Percentiles rank a stretch among this genome's conserved stretches.
phyloP scores from a whole-genome alignment of 1,284 basidiomycete species.

The Tranzscheliella williamsii region DNA sequence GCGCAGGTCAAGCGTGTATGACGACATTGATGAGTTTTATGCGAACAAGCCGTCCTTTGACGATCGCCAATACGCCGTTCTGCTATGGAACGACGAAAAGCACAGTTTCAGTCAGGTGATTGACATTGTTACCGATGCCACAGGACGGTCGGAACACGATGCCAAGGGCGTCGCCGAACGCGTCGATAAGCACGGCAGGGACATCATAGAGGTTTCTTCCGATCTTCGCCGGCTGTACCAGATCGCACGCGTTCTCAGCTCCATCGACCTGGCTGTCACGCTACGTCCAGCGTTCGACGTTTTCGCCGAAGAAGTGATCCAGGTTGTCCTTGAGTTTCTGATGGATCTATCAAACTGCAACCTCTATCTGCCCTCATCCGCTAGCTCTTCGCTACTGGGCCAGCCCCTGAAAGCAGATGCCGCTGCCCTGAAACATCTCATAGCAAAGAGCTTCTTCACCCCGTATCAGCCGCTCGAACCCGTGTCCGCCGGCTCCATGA shows the following conservation, averaged over 20 bases:
- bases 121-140: conserved; percentile 64
- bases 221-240: conserved; percentile 74
- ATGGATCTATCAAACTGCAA: conserved; percentile 53
- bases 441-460: conserved; percentile 38
- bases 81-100: conserved; percentile 97
- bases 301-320: conserved; percentile 83
- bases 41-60: not conserved
- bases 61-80: conserved; percentile 71
- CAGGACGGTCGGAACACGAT: conserved; percentile 42
- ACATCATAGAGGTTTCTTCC: conserved; percentile 77
- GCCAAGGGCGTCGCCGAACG: conserved; percentile 70
- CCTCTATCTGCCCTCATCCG: conserved; percentile 26
- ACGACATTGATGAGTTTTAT: not conserved
- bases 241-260: conserved; percentile 76
- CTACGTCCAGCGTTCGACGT: conserved; percentile 85
- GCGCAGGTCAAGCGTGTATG: not conserved
- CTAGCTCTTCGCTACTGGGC: conserved; percentile 11
- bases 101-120: conserved; percentile 90
- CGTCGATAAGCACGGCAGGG: conserved; percentile 80
- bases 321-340: conserved; percentile 57
- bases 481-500: conserved; percentile 40
- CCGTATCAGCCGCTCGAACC: conserved; percentile 38
- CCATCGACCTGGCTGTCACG: conserved; percentile 90
- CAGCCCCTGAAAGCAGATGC: conserved; percentile 36
- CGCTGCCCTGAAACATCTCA: conserved; percentile 43